Conservation (phyloP, 2,329 filamentous ascomycete species). For the Rugonectria rugulosa region DNA sequence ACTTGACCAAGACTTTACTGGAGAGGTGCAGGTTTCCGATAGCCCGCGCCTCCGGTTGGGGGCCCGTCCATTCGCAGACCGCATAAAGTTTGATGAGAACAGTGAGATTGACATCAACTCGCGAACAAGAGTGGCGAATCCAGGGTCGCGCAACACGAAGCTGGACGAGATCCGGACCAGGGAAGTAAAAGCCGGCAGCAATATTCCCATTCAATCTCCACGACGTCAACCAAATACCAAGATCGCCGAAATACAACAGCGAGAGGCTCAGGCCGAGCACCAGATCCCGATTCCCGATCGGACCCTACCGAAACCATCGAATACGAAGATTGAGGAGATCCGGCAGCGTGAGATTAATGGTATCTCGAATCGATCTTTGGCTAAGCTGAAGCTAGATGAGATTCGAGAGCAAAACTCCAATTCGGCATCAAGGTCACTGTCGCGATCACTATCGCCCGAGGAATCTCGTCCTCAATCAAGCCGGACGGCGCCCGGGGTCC, state of each 20-base stretch:
- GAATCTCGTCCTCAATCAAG: constrained; percentile 43
- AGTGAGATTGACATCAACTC: constrained; percentile 42
- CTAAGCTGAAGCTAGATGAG: constrained; percentile 60
- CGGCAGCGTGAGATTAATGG: constrained; percentile 52
- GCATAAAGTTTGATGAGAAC: constrained; percentile 43
- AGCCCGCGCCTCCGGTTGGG: constrained; percentile 59
- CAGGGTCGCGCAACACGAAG: constrained; percentile 49
- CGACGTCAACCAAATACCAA: constrained; percentile 40
- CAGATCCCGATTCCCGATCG: constrained; percentile 43
- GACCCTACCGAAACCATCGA: constrained; percentile 43
- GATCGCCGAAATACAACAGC: constrained; percentile 47
- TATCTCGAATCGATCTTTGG: constrained; percentile 55
- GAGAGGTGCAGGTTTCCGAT: constrained; percentile 62
- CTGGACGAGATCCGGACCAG: constrained; percentile 54
- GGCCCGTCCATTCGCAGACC: constrained; percentile 46
- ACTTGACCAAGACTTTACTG: constrained; percentile 64
- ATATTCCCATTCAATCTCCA: constrained; percentile 31
- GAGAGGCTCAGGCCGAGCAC: constrained; percentile 43
- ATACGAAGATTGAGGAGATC: constrained; percentile 60
- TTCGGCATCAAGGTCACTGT: constrained; percentile 51
- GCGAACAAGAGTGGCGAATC: constrained; percentile 37
- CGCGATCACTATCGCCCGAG: constrained; percentile 53
- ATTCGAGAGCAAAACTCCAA: constrained; percentile 62
- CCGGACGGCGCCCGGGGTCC: constrained; percentile 24
- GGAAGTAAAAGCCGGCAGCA: constrained; percentile 47